Conservation (phyloP, 2,329 filamentous ascomycete genomes). For the Cladosporium sp. region DNA sequence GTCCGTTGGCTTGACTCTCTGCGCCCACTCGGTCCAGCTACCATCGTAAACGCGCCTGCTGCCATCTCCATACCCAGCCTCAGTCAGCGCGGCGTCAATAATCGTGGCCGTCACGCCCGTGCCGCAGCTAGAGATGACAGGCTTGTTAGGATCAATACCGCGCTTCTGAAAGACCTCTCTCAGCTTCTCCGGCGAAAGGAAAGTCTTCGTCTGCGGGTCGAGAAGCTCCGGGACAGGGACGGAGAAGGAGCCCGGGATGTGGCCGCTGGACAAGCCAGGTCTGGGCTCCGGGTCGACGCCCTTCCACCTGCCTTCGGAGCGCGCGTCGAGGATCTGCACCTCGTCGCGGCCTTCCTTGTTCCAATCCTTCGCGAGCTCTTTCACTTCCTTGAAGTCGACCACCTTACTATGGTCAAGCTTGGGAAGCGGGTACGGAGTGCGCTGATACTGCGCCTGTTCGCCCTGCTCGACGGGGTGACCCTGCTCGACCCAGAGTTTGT, state of each 20-base stretch:
- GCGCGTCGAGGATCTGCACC: slow-evolving; percentile 83
- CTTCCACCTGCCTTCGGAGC: slow-evolving; percentile 71
- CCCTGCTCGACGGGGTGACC: slow-evolving; percentile 79
- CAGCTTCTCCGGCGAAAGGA: slow-evolving; percentile 66
- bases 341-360: slow-evolving; percentile 79
- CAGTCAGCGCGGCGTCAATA: slow-evolving; percentile 76
- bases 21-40: slow-evolving; percentile 70
- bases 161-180: slow-evolving; percentile 70
- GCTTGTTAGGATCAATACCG: slow-evolving; percentile 69
- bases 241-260: slow-evolving; percentile 82
- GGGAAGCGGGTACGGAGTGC: slow-evolving; percentile 38
- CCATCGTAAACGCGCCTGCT: slow-evolving; percentile 82
- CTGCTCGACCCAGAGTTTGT: slow-evolving; percentile 84
- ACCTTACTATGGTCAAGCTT: slow-evolving; percentile 55
- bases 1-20: slow-evolving; percentile 29
- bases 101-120: slow-evolving; percentile 91
- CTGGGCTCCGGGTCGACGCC: slow-evolving; percentile 82
- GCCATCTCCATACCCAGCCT: slow-evolving; percentile 67
- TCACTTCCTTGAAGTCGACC: slow-evolving; percentile 75
- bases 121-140: slow-evolving; percentile 83
- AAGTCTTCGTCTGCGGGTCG: slow-evolving; percentile 74
- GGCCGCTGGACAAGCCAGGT: slow-evolving; percentile 74
- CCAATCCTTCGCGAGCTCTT: slow-evolving; percentile 65
- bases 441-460: slow-evolving; percentile 46
- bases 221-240: slow-evolving; percentile 75